Evolutionary conservation across 352 stramenopile genomes (phyloP), one percentile per base, ranked within the genome.

Genomic region (Globisporangium carolinianum): DNA sequence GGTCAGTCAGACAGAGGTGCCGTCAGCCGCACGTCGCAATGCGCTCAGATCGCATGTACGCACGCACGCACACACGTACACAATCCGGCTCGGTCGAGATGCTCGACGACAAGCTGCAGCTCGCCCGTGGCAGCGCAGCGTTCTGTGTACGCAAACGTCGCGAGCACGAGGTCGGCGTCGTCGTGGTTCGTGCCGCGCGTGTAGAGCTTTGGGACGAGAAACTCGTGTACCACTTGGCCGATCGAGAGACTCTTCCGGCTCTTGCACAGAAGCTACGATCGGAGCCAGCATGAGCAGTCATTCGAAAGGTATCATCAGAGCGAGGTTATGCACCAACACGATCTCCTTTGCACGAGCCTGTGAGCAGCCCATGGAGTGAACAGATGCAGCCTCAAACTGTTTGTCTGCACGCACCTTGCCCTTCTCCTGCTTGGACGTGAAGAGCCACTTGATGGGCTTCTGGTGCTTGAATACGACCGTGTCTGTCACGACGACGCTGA

Each of bases 391-490:
- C 3, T 32, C 24, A 32, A 32, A 32, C 24, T 32, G 24, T 32
- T 32, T 32, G 24, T 32, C 24, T 32, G 24, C 24, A 32, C 53
- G 0, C 49, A 86, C 79, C 51, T 84, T 86, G 18, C 79, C 79
- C 51, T 71, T 72, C 50, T 89, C 79, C 56, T 87, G 79, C 47
- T 76, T 82, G 54, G 75, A 89, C 51, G 75, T 87, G 65, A 89
- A 89, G 61, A 89, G 61, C 79, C 79, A 87, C 53, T 80, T 77
- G 55, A 77, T 53, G 14, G 75, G 79, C 41, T 85, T 86, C 48
- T 89, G 76, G 45, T 75, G 61, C 67, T 86, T 83, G 66, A 89
- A 87, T 45, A 89, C 63, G 36, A 89, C 75, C n/a, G 79, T 89
- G 55, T 87, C 77, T 24, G 77, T 65, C 53, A 87, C 51, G 12